Evolutionary conservation across 176 grass and related monocot species (phyloP), one percentile per base, ranked within the genome.

Genomic region (Bromus sterilis): DNA sequence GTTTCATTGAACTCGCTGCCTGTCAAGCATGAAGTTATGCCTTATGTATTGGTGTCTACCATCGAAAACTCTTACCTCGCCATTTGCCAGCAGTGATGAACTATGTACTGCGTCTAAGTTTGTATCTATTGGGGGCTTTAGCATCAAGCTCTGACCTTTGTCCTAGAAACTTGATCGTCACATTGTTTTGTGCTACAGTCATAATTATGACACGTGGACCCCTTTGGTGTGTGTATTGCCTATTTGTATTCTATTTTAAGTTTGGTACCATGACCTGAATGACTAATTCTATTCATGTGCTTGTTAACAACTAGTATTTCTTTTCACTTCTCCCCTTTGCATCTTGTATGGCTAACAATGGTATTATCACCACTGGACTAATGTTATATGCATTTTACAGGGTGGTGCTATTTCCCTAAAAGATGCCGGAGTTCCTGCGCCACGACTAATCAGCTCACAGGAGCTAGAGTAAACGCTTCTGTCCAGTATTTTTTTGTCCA

Each of bases 381-480:
- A 70, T 69, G 33, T 33, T 63, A 53, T 72, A 39, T 55, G 36
- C 12, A 24, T 83, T 67, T 87, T 71, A 28, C 78, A 99, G 96
- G 96, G 96, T 73, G 96, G 96, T 86, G 96, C 86, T 58, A 51
- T 99, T 84, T 91, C 96, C 7, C 78, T 99, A 79, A 99, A 87
- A 86, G 89, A 84, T 71, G 90, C 96, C 36, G 66, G 72, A 71
- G 60, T 95, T 84, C 96, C 96, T 40, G 59, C 89, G 25, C 86
- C 96, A 60, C 91, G 93, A 18, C 76, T 90, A 69, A 95, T 99
- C 84, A 95, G 89, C 71, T 87, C 91, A 56, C 91, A 92, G 81
- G 96, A 99, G 71, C 85, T 99, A 78, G 96, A 99, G 96, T 99
- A 95, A 89, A 49, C 78, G 53, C 7, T 87, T 76, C 43, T 32